phyloP scores from a whole-genome alignment of 2,329 filamentous ascomycete genomes.

The Colletotrichum higginsianum region DNA sequence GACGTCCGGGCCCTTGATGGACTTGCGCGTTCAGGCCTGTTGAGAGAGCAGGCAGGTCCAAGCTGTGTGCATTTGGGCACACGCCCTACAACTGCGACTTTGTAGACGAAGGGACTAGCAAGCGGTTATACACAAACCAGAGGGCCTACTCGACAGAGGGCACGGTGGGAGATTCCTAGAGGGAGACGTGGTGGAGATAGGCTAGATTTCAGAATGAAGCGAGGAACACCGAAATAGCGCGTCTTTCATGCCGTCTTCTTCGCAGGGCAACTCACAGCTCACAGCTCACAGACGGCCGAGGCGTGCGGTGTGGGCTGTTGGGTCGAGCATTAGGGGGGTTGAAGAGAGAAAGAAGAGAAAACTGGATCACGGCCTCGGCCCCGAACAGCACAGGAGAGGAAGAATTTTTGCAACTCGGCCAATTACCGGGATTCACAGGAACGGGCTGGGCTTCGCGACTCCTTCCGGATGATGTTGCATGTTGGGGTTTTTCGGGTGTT shows the following conservation, averaged over 20 bases:
- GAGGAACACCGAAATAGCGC: not conserved
- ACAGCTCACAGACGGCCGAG: not conserved
- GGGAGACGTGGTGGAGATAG: not conserved
- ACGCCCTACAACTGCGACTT: conserved; percentile 63
- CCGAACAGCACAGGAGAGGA: not conserved
- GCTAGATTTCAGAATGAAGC: too few species aligned
- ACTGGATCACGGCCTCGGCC: not conserved
- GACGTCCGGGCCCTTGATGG: conserved; percentile 56
- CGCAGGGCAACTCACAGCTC: not conserved
- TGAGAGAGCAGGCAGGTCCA: conserved; percentile 54
- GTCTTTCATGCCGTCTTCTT: not conserved
- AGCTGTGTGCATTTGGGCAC: conserved; percentile 63
- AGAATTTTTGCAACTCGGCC: not conserved
- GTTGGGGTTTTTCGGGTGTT: not conserved
- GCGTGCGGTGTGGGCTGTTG: not conserved
- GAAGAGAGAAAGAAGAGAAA: not conserved
- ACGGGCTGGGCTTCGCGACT: not conserved
- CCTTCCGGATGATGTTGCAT: not conserved
- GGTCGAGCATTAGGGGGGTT: not conserved
- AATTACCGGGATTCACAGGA: not conserved
- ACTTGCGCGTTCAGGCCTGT: conserved; percentile 55
- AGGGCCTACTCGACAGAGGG: conserved; percentile 50
- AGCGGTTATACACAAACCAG: conserved; percentile 54
- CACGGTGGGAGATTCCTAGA: not conserved
- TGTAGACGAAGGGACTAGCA: conserved; percentile 10